A percentile compares a stretch with the other conserved stretches of the same genome.
phyloP scores from a whole-genome alignment of 164 flowering plant species.

The Macadamia integrifolia region DNA sequence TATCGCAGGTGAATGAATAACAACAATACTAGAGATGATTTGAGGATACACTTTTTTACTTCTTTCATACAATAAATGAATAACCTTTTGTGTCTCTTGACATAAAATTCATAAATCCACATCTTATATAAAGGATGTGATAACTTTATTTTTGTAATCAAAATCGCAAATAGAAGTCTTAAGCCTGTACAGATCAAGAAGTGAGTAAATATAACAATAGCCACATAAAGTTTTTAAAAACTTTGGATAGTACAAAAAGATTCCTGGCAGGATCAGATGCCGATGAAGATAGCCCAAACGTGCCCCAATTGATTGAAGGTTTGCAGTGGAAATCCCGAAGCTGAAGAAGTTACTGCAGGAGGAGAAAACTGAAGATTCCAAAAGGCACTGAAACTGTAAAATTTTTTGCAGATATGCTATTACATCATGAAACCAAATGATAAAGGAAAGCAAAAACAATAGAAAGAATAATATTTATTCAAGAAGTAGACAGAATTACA shows the following conservation, averaged over 20 bases:
- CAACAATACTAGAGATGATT: neutral
- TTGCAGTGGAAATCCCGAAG: slow-evolving; percentile 64
- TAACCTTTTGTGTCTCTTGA: neutral
- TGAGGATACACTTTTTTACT: neutral
- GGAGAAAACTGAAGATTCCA: slow-evolving; percentile 41
- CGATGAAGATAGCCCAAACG: slow-evolving; percentile 37
- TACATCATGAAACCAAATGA: neutral
- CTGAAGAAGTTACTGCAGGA: slow-evolving; percentile 40
- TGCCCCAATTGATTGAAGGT: slow-evolving; percentile 56
- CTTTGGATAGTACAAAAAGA: slow-evolving; percentile 59
- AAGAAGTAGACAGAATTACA: neutral
- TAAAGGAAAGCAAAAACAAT: neutral
- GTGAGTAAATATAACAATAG: neutral
- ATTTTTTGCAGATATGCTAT: neutral
- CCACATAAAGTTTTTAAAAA: neutral
- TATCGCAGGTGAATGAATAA: neutral
- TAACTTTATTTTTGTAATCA: neutral
- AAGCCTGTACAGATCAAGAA: neutral
- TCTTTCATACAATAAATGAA: neutral
- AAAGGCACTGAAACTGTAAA: slow-evolving; percentile 69
- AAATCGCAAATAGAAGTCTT: neutral
- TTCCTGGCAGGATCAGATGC: slow-evolving; percentile 62
- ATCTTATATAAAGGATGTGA: neutral
- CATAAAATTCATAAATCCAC: neutral
- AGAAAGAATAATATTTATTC: too few relatives aligned